Evolutionary conservation across 1,139 yeast genomes (phyloP).

Genomic region (Geotrichum bryndzae): DNA sequence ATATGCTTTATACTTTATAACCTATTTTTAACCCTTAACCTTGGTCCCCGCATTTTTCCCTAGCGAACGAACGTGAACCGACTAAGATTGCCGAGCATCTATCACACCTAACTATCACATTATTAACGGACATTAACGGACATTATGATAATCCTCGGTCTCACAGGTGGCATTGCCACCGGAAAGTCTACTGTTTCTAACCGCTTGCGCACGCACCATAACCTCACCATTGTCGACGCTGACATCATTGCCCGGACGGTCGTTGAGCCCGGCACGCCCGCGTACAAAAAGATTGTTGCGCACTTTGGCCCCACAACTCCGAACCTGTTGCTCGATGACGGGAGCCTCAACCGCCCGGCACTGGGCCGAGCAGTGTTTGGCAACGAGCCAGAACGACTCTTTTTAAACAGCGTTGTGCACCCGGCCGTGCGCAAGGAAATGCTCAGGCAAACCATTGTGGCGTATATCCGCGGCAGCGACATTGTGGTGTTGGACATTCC

Average conservation of each 20-base stretch:
- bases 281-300: slow-evolving; percentile 58
- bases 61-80: not conserved
- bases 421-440: slow-evolving; percentile 80
- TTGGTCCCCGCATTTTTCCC: not conserved
- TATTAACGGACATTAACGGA: not conserved
- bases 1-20: not conserved
- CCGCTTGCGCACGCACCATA: slow-evolving; percentile 46
- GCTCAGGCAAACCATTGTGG: slow-evolving; percentile 47
- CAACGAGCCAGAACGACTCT: slow-evolving; percentile 45
- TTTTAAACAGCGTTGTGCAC: slow-evolving; percentile 73
- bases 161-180: slow-evolving; percentile 94
- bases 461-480: slow-evolving; percentile 48
- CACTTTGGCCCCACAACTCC: slow-evolving; percentile 54
- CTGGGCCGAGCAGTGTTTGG: slow-evolving; percentile 79
- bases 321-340: slow-evolving; percentile 47
- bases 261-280: slow-evolving; percentile 71
- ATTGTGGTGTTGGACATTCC: slow-evolving; percentile 86
- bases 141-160: slow-evolving; percentile 77
- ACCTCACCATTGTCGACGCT: slow-evolving; percentile 72
- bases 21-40: not conserved
- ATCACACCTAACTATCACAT: not conserved
- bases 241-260: slow-evolving; percentile 82
- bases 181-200: slow-evolving; percentile 90
- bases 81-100: not conserved
- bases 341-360: slow-evolving; percentile 52